Percentiles rank a stretch among this genome's conserved stretches.
Conservation (phyloP, 768 basidiomycete genomes). For the Kwoniella dendrophila region DNA sequence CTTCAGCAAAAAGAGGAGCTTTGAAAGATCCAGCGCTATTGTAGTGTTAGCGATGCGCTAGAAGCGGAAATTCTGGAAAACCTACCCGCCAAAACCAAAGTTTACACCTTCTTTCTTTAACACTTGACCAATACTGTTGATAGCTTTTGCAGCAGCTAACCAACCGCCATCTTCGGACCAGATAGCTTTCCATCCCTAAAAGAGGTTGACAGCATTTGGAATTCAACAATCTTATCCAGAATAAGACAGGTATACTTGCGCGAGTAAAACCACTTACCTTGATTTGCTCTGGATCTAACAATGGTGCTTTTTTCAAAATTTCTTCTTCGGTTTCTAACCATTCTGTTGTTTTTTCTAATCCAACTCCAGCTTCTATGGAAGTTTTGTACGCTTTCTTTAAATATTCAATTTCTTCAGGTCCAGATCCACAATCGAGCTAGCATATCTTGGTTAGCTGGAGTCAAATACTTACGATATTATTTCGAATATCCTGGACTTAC, state of each 20-base stretch:
- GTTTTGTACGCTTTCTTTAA: conserved; percentile 23
- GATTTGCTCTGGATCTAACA: conserved; percentile 22
- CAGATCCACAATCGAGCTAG: conserved; percentile 24
- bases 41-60: no score
- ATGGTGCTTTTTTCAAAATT: conserved; percentile 25
- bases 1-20: conserved; percentile 27
- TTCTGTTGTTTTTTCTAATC: conserved; percentile 17
- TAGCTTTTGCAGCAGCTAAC: conserved; percentile 42
- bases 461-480: neutral
- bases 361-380: conserved; percentile 12
- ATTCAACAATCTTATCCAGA: no score
- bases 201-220: neutral
- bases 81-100: conserved; percentile 32
- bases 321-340: conserved; percentile 34
- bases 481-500: conserved; percentile 19
- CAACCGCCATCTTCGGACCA: conserved; percentile 40
- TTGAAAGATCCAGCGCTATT: conserved; percentile 40
- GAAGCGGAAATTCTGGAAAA: no score
- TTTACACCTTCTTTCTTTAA: conserved; percentile 37
- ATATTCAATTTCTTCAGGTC: conserved; percentile 6
- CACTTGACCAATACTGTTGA: conserved; percentile 39
- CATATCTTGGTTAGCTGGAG: conserved; percentile 3
- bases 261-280: conserved; percentile 20
- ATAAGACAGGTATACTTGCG: no score
- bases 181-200: conserved; percentile 40